phyloP scores from a whole-genome alignment of 148 eudicot genomes.

The Pouteria glomerata region DNA sequence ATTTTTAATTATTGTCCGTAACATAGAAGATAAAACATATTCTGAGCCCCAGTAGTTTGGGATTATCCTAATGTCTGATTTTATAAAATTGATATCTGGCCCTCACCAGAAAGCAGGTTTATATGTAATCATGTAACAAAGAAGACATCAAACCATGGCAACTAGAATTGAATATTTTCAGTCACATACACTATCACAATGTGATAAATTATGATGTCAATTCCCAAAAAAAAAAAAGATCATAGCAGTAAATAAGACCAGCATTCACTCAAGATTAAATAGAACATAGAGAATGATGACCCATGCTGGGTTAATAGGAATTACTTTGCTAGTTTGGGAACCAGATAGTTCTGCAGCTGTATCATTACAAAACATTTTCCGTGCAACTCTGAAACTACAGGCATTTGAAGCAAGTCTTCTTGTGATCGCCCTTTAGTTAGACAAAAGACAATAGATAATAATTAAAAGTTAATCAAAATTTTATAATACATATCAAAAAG shows the following conservation, averaged over 20 bases:
- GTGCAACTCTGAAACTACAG: conserved; percentile 7
- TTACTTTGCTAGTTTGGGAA: conserved; percentile 19
- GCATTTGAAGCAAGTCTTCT: conserved; percentile 11
- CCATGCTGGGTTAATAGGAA: neutral
- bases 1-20: neutral
- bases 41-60: neutral
- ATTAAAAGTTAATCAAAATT: neutral
- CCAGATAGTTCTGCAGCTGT: conserved; percentile 15
- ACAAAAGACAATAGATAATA: neutral
- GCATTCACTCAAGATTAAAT: neutral
- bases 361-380: conserved; percentile 22
- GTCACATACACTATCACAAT: neutral
- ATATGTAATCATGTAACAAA: neutral
- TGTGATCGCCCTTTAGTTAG: conserved; percentile 17
- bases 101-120: neutral
- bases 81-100: neutral
- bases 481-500: too few species aligned
- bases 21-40: neutral
- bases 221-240: neutral
- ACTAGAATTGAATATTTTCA: neutral
- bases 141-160: neutral
- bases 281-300: neutral
- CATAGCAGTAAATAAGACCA: neutral
- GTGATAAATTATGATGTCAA: neutral
- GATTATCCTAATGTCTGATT: neutral